phyloP scores from a whole-genome alignment of 306 rosid genomes.

The Quercus suber region DNA sequence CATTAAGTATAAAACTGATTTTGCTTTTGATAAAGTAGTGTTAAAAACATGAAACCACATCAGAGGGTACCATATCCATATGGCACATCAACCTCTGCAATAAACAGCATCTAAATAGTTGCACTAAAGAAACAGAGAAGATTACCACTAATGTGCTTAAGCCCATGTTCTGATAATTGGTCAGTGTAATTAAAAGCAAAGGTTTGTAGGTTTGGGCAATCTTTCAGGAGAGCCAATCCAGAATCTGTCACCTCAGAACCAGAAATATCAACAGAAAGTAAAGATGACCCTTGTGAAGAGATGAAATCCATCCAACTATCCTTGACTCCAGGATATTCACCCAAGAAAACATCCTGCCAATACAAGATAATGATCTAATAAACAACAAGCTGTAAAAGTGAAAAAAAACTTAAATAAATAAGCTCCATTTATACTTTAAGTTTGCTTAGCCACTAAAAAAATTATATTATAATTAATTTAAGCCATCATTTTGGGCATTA shows the following conservation, averaged over 20 bases:
- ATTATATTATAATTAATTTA: constrained; percentile 1
- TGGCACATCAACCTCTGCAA: constrained; percentile 12
- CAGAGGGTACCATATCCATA: neutral
- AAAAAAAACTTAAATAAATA: constrained; percentile 7
- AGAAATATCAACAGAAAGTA: constrained; percentile 62
- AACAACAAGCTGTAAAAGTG: neutral
- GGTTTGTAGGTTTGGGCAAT: constrained; percentile 53
- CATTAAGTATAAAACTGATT: too few species aligned
- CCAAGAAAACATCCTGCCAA: constrained; percentile 61
- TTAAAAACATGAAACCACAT: too few species aligned
- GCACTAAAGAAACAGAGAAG: constrained; percentile 5
- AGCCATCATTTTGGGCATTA: constrained; percentile 20
- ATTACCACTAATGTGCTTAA: constrained; percentile 55
- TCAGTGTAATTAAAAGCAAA: constrained; percentile 56
- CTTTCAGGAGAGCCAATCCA: constrained; percentile 50
- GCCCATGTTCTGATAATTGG: constrained; percentile 56
- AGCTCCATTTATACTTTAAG: constrained; percentile 5
- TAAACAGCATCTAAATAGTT: neutral
- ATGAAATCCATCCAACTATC: constrained; percentile 70
- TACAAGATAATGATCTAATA: constrained; percentile 4
- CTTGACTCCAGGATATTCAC: constrained; percentile 50
- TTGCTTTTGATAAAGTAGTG: too few species aligned
- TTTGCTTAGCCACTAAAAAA: too few species aligned
- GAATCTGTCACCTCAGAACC: constrained; percentile 56
- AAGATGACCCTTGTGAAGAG: constrained; percentile 59